Evolutionary conservation across 2,329 filamentous ascomycete genomes (phyloP).

Genomic region (Fusarium miscanthi): DNA sequence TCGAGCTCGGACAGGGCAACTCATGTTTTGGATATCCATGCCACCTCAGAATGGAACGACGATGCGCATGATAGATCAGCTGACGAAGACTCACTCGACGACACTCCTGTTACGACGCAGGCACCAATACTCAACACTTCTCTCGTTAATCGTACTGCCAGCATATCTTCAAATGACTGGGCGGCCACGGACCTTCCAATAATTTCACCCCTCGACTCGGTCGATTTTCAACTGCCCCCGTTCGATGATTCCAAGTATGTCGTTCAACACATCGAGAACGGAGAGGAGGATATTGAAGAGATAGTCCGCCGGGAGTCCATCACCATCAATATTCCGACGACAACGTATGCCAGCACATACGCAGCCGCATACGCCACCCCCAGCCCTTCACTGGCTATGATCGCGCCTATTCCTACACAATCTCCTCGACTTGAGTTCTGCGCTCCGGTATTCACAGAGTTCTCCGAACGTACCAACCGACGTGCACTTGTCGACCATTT

Average conservation of each 20-base stretch:
- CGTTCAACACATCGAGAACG: constrained; percentile 29
- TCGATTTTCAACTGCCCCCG: constrained; percentile 48
- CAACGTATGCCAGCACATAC: constrained; percentile 30
- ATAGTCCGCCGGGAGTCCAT: constrained; percentile 39
- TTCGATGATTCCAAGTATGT: constrained; percentile 35
- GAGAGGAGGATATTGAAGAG: constrained; percentile 47
- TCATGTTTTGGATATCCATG: constrained; percentile 18
- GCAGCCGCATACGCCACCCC: constrained; percentile 26
- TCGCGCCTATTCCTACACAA: constrained; percentile 37
- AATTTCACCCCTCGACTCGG: constrained; percentile 48
- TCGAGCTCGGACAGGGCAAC: constrained; percentile 37
- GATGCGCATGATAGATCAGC: constrained; percentile 30
- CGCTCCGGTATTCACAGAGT: constrained; percentile 66
- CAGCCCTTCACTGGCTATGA: constrained; percentile 43
- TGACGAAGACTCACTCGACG: constrained; percentile 31
- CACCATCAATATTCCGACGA: constrained; percentile 30
- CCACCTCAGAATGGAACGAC: constrained; percentile 20
- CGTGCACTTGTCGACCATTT: constrained; percentile 71
- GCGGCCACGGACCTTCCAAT: constrained; percentile 38
- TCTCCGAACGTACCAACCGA: constrained; percentile 64
- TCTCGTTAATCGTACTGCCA: constrained; percentile 23
- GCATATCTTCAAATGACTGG: constrained; percentile 33
- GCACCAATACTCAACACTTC: constrained; percentile 11
- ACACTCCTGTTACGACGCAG: constrained; percentile 12
- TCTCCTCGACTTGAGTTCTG: constrained; percentile 61